Conservation (phyloP, 768 basidiomycete species). For the Macrocybe gigantea region DNA sequence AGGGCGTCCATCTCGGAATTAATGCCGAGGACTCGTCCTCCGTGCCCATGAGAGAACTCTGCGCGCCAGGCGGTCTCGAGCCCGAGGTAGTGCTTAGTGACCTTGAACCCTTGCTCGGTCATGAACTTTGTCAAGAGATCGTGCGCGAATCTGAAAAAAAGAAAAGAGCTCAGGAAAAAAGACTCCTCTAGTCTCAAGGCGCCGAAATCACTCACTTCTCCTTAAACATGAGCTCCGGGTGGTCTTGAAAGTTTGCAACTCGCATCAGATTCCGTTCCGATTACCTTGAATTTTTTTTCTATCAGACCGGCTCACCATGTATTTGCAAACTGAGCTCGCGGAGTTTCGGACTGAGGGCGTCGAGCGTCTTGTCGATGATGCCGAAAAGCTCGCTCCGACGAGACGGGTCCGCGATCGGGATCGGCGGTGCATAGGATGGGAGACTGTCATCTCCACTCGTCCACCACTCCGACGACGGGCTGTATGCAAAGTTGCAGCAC, state of each 20-base stretch:
- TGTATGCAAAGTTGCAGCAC: too few relatives aligned
- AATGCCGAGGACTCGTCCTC: conserved; percentile 65
- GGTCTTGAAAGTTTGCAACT: conserved; percentile 29
- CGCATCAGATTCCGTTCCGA: background rate
- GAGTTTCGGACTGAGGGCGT: conserved; percentile 45
- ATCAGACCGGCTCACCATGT: conserved; percentile 44
- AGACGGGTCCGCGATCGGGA: too few relatives aligned
- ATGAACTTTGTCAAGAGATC: conserved; percentile 65
- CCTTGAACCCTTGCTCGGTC: conserved; percentile 59
- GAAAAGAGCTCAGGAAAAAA: conserved; percentile 7
- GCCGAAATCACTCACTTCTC: conserved; percentile 42
- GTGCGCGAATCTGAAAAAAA: conserved; percentile 55
- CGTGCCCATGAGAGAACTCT: conserved; percentile 52
- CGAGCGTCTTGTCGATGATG: conserved; percentile 49
- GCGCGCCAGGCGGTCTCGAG: conserved; percentile 77
- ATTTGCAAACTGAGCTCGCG: conserved; percentile 65
- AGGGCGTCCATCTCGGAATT: conserved; percentile 80
- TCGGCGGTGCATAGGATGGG: too few relatives aligned
- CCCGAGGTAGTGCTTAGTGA: conserved; percentile 65
- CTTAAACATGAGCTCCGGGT: conserved; percentile 62
- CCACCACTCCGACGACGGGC: too few relatives aligned
- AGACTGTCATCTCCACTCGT: too few relatives aligned
- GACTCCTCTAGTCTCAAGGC: background rate
- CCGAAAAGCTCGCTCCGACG: conserved; percentile 26
- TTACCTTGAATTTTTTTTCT: background rate